Evolutionary conservation across 495 filamentous ascomycete genomes (phyloP).

Genomic region (Penicillium salamii): DNA sequence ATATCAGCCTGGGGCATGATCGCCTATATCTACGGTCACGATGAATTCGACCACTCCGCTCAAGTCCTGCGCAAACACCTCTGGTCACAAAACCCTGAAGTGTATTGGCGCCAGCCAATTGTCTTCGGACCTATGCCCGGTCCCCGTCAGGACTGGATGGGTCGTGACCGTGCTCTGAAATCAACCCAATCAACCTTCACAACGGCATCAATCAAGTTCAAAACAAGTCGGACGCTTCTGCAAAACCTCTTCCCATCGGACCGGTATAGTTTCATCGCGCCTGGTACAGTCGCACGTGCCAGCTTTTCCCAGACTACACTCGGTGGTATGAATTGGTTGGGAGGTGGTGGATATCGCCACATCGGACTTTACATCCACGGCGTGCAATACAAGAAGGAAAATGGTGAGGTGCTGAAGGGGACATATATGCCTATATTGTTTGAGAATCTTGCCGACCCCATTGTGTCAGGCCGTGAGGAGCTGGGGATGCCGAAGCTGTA

Average conservation of each 20-base stretch:
- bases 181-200: constrained; percentile 40
- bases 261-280: constrained; percentile 42
- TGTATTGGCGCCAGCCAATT: constrained; percentile 52
- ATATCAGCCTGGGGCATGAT: constrained; percentile 47
- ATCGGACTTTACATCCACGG: constrained; percentile 57
- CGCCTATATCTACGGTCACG: constrained; percentile 58
- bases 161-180: constrained; percentile 20
- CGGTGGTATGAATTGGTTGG: constrained; percentile 53
- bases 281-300: constrained; percentile 49
- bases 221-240: constrained; percentile 54
- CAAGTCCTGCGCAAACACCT: constrained; percentile 47
- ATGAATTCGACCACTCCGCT: constrained; percentile 54
- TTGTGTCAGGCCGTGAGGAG: constrained; percentile 53
- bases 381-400: constrained; percentile 50
- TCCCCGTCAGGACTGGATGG: constrained; percentile 42
- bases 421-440: constrained; percentile 55
- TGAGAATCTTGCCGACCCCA: constrained; percentile 50
- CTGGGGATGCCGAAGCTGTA: constrained; percentile 57
- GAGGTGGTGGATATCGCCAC: constrained; percentile 53
- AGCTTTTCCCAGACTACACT: constrained; percentile 48
- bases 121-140: constrained; percentile 57
- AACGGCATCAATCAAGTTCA: constrained; percentile 55
- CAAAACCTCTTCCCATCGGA: constrained; percentile 51
- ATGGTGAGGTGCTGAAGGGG: constrained; percentile 45
- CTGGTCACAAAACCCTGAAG: constrained; percentile 37